A percentile compares a stretch with the other conserved stretches of the same genome.
Evolutionary conservation across 148 eudicot species (phyloP).

Genomic region (Limonium bicolor): DNA sequence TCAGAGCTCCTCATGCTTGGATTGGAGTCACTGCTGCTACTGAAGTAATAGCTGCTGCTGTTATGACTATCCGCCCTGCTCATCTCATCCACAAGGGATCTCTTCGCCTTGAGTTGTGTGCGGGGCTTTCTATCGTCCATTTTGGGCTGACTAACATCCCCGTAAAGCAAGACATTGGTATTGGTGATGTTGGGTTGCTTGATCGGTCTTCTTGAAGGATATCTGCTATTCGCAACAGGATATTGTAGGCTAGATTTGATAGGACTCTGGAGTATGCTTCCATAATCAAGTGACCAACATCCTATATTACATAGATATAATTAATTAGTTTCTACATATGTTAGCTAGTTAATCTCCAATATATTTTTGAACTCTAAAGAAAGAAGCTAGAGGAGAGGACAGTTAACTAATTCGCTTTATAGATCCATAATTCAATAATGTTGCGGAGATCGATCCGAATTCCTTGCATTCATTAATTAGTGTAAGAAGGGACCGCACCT

Average conservation of each 20-base stretch:
- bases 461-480: no score
- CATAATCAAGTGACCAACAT: constrained; percentile 34
- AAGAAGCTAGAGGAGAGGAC: no score
- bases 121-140: constrained; percentile 29
- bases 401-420: no score
- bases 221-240: constrained; percentile 36
- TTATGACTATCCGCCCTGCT: constrained; percentile 38
- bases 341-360: no score
- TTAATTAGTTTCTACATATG: no score
- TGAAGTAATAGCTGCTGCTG: no score
- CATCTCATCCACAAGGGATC: constrained; percentile 53
- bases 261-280: constrained; percentile 62
- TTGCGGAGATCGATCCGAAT: no score
- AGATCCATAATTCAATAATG: no score
- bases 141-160: no score
- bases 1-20: constrained; percentile 22
- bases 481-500: constrained; percentile 32
- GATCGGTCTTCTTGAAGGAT: constrained; percentile 36
- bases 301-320: constrained; percentile 10
- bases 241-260: constrained; percentile 30
- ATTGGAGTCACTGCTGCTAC: constrained; percentile 29
- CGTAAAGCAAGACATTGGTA: constrained; percentile 16
- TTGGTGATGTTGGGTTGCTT: constrained; percentile 36
- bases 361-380: no score
- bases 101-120: constrained; percentile 26